Evolutionary conservation across 2,329 filamentous ascomycete species (phyloP), one percentile per base, ranked within the genome.

Genomic region (Xylariaceae sp.): DNA sequence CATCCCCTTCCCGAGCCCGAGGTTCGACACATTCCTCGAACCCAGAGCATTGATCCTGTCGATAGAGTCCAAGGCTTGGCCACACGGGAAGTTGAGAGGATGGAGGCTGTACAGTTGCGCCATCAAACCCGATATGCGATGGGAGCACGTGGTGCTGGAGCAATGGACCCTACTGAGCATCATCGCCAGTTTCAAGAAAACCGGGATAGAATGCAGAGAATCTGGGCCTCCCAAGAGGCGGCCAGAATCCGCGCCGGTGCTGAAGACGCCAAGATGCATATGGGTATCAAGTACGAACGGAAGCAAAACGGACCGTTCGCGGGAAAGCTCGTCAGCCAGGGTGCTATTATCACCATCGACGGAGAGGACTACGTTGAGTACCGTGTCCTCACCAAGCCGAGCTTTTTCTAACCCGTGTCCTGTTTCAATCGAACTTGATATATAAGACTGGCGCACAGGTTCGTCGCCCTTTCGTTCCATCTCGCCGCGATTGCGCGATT

Each of bases 361-460:
- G 83, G 82, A 19, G 83, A 86, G 64, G 83, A 86, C 58, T 86
- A 83, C 56, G 81, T 86, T 32, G 83, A 86, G 65, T 86, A 86
- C 59, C 77, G 83, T 1, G 80, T 86, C 1, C 74, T 86, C 22
- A 84, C 80, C 1, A 85, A 84, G 68, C 81, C 81, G 0, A 78
- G 75, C 0, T 85, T 85, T 62, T 85, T 83, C 58, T 83, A 66
- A 39, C 15, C 5, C 22, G 29, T n/a, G 13, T 30, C 12, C 26
- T 37, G 8, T 32, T 22, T 15, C 29, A 26, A 19, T 5, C 7
- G 30, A 39, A 13, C n/a, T 19, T 13, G 15, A 26, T 12, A 13
- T 26, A 15, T 36, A 29, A n/a, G n/a, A 16, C 13, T 41, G 21
- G n/a, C 22, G 13, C 26, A 15, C 10, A 15, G 22, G 26, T 18